Evolutionary conservation across 164 flowering plant genomes (phyloP).

Genomic region (Stephania cephalantha): DNA sequence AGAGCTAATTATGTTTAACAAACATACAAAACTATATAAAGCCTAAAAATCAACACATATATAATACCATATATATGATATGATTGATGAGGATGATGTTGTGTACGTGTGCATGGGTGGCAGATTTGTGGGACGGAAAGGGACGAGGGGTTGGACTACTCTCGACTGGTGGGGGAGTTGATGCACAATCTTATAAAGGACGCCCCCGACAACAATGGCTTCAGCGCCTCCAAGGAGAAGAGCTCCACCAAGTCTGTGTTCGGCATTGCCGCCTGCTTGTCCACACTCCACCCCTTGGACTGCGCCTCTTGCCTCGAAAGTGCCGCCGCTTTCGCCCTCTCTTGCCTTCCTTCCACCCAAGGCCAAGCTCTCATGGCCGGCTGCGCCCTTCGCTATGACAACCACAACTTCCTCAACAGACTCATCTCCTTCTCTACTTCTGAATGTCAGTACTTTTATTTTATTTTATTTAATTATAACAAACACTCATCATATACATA

Average conservation of each 20-base stretch:
- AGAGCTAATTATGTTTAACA: too few relatives aligned
- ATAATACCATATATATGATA: too few relatives aligned
- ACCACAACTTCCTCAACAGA: slow-evolving; percentile 13
- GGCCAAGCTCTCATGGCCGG: slow-evolving; percentile 31
- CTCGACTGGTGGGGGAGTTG: neutral
- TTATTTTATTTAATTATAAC: too few relatives aligned
- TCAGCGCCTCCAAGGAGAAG: neutral
- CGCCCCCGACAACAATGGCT: neutral
- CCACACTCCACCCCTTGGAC: slow-evolving; percentile 3
- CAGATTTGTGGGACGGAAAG: neutral
- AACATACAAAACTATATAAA: too few relatives aligned
- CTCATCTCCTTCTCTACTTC: neutral
- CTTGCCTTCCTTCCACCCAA: slow-evolving; percentile 22
- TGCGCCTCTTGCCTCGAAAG: slow-evolving; percentile 28
- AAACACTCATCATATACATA: too few relatives aligned
- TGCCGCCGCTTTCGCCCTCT: slow-evolving; percentile 8
- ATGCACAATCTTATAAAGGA: neutral
- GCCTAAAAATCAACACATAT: too few relatives aligned
- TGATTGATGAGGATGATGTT: too few relatives aligned
- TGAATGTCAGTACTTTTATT: neutral
- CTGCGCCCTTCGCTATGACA: slow-evolving; percentile 34
- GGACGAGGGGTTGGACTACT: neutral
- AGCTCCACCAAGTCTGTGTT: slow-evolving; percentile 14
- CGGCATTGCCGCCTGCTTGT: slow-evolving; percentile 37
- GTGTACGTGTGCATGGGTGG: too few relatives aligned